These are phyloP conservation scores for Corymbia maculata DNA, from an alignment of 345 rosid genomes.

Conservation along the genomic window DNA sequence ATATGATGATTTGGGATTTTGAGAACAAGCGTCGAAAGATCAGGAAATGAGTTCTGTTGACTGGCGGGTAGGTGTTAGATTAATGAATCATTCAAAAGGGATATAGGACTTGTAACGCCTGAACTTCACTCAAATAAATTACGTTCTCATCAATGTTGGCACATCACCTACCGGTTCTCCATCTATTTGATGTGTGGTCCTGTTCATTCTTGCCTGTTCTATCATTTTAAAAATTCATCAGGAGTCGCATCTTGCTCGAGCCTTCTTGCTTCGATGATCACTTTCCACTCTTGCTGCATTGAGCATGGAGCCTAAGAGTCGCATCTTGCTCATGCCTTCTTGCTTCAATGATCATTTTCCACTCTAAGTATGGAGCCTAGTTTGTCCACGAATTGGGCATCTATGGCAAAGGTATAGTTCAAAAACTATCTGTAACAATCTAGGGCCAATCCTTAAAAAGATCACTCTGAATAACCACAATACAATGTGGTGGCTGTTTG, in stretches of 20 bases:
- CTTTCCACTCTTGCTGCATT: too few species aligned
- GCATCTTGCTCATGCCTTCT: too few species aligned
- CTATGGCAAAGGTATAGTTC: neutral
- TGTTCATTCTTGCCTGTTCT: rapidly evolving
- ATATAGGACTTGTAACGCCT: neutral
- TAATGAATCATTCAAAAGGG: neutral
- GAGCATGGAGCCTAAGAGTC: neutral
- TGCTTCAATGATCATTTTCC: too few species aligned
- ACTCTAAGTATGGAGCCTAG: neutral
- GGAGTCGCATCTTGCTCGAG: neutral
- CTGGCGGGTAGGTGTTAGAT: neutral
- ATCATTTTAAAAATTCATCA: rapidly evolving
- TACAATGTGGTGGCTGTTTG: neutral
- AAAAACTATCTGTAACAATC: neutral
- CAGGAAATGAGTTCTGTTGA: neutral
- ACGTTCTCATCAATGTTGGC: neutral
- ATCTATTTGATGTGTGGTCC: neutral
- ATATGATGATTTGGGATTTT: neutral
- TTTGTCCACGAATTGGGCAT: neutral
- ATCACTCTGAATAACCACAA: neutral
- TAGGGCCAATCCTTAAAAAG: neutral
- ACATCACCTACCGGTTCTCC: neutral
- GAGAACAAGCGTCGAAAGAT: neutral
- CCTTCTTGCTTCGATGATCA: neutral
- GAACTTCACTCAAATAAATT: neutral